Evolutionary conservation across 495 filamentous ascomycete species (phyloP).

Genomic region (Hypoxylon perforatum): DNA sequence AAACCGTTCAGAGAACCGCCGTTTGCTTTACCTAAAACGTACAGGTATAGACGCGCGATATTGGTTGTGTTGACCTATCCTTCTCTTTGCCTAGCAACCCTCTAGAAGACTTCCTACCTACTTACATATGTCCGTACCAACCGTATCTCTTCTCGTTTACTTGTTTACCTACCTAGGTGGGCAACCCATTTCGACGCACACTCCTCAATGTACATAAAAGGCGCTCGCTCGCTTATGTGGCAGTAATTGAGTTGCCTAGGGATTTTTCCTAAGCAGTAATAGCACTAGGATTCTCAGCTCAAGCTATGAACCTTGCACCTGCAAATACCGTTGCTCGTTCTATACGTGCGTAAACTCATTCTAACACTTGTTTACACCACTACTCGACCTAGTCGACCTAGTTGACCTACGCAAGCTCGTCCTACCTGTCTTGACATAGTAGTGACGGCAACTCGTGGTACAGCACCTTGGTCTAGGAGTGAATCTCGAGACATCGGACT

Average conservation of each 20-base stretch:
- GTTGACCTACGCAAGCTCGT: background rate
- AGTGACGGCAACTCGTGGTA: background rate
- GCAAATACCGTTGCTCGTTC: background rate
- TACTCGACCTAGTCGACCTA: background rate
- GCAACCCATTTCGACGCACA: background rate
- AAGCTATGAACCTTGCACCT: conserved; percentile 4
- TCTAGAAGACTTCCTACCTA: background rate
- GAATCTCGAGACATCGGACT: no score
- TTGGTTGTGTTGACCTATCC: background rate
- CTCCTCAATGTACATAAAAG: background rate
- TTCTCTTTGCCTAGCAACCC: background rate
- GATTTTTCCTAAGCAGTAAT: conserved; percentile 9
- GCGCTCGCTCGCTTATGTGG: background rate
- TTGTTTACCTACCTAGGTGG: no score
- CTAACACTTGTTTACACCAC: background rate
- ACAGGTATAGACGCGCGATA: conserved; percentile 2
- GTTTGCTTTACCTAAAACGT: background rate
- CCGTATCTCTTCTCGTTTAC: no score
- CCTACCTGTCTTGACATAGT: background rate
- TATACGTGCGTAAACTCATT: background rate
- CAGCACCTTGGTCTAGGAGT: no score
- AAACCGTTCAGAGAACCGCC: background rate
- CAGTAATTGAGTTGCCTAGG: no score
- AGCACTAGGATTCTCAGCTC: conserved; percentile 7
- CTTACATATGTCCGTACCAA: background rate